Percentiles rank a stretch among this genome's conserved stretches.
phyloP scores from a whole-genome alignment of 257 asterid species.

The Paulownia fortunei region DNA sequence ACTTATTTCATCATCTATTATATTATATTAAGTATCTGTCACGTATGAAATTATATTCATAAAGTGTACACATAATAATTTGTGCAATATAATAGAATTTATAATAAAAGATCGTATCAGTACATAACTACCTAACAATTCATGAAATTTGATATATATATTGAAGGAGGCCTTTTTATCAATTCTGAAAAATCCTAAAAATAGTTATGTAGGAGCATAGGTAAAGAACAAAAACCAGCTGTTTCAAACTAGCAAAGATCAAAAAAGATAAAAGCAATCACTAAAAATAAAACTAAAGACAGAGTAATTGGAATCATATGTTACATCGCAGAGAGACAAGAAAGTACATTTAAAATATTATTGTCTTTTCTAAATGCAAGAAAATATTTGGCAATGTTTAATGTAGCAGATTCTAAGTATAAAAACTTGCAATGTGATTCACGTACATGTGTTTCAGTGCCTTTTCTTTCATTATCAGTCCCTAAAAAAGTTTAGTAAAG shows the following conservation, averaged over 20 bases:
- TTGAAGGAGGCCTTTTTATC: too few relatives aligned
- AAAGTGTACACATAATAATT: too few relatives aligned
- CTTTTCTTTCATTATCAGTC: slow-evolving; percentile 26
- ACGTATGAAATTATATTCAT: too few relatives aligned
- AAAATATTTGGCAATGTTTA: slow-evolving; percentile 1
- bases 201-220: not conserved
- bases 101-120: too few relatives aligned
- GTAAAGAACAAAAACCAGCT: slow-evolving; percentile 5
- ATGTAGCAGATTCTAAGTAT: slow-evolving; percentile 9
- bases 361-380: not conserved
- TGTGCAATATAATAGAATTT: too few relatives aligned
- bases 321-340: slow-evolving; percentile 14
- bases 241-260: not conserved
- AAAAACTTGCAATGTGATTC: slow-evolving; percentile 10
- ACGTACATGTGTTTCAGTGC: slow-evolving; percentile 30
- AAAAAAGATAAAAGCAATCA: not conserved
- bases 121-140: too few relatives aligned
- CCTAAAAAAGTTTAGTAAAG: slow-evolving; percentile 24
- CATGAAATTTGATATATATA: too few relatives aligned
- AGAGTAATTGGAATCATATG: slow-evolving; percentile 27
- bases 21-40: too few relatives aligned
- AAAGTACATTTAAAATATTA: slow-evolving; percentile 8
- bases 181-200: too few relatives aligned
- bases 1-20: too few relatives aligned
- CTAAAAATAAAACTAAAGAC: not conserved